These are phyloP conservation scores for Ogataea sp. DNA, from an alignment of 805 yeast genomes.

Conservation along the genomic window DNA sequence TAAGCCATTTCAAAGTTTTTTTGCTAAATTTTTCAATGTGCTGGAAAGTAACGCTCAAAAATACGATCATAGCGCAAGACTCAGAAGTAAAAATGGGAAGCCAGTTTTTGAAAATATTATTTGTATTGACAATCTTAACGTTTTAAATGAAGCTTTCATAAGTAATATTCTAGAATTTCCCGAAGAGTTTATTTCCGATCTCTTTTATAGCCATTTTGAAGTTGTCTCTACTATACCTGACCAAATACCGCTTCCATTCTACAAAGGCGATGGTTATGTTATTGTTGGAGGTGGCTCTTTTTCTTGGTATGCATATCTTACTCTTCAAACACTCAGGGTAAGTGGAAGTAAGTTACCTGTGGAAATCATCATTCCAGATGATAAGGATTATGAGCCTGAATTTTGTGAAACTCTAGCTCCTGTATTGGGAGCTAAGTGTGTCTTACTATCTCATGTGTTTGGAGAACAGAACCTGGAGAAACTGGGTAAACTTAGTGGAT, in stretches of 20 bases:
- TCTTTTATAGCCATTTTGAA: constrained; percentile 38
- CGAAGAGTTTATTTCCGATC: constrained; percentile 33
- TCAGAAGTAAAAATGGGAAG: constrained; percentile 8
- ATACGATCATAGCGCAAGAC: neutral
- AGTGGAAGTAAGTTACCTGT: constrained; percentile 35
- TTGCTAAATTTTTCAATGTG: constrained; percentile 6
- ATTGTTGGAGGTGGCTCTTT: constrained; percentile 37
- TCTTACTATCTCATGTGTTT: constrained; percentile 28
- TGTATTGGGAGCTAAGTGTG: constrained; percentile 33
- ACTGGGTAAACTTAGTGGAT: constrained; percentile 20
- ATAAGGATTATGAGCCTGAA: constrained; percentile 30
- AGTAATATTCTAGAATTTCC: constrained; percentile 3
- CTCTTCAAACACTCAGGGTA: constrained; percentile 33
- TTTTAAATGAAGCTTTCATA: constrained; percentile 3
- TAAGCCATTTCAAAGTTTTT: constrained; percentile 5
- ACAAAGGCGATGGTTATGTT: constrained; percentile 25
- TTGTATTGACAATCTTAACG: constrained; percentile 7
- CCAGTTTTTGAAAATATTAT: constrained; percentile 15
- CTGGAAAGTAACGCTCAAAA: neutral
- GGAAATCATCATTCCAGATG: constrained; percentile 34
- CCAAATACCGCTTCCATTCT: constrained; percentile 17
- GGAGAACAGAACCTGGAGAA: constrained; percentile 18
- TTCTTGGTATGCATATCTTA: constrained; percentile 31
- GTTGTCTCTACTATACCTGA: constrained; percentile 42
- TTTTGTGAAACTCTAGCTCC: constrained; percentile 34